These are phyloP conservation scores for Aspergillus tamarii DNA, from an alignment of 2,329 filamentous ascomycete species.

Conservation along the genomic window DNA sequence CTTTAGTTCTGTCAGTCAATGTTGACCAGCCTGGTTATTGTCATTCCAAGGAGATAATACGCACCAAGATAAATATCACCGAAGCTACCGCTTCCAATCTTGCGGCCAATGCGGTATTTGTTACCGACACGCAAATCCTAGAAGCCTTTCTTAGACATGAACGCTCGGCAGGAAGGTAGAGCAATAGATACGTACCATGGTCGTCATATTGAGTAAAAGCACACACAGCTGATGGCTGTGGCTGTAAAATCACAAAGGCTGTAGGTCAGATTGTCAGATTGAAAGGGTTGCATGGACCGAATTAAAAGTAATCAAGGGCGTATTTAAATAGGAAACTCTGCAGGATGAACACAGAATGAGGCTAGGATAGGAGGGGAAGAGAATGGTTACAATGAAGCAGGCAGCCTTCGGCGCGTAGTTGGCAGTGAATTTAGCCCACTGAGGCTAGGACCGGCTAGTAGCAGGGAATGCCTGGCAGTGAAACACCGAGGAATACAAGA, in stretches of 20 bases:
- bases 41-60: constrained; percentile 27
- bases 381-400: constrained; percentile 12
- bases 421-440: constrained; percentile 15
- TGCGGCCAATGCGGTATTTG: constrained; percentile 98
- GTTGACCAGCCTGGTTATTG: neutral
- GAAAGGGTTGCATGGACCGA: neutral
- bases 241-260: constrained; percentile 17
- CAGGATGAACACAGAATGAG: neutral
- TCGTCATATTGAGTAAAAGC: constrained; percentile 38
- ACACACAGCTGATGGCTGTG: constrained; percentile 37
- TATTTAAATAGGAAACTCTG: neutral
- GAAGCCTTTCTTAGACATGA: constrained; percentile 22
- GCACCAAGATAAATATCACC: constrained; percentile 93
- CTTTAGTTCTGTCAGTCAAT: constrained; percentile 47
- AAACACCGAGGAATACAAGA: constrained; percentile 5
- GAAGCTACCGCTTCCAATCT: constrained; percentile 97
- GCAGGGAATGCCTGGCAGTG: constrained; percentile 3
- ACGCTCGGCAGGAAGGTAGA: neutral
- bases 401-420: constrained; percentile 21
- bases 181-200: constrained; percentile 37
- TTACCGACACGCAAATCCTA: constrained; percentile 99
- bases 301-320: neutral
- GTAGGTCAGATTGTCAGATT: neutral
- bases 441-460: constrained; percentile 13
- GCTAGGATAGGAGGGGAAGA: neutral